phyloP scores from a whole-genome alignment of 495 filamentous ascomycete species.

The Poronia punctata region DNA sequence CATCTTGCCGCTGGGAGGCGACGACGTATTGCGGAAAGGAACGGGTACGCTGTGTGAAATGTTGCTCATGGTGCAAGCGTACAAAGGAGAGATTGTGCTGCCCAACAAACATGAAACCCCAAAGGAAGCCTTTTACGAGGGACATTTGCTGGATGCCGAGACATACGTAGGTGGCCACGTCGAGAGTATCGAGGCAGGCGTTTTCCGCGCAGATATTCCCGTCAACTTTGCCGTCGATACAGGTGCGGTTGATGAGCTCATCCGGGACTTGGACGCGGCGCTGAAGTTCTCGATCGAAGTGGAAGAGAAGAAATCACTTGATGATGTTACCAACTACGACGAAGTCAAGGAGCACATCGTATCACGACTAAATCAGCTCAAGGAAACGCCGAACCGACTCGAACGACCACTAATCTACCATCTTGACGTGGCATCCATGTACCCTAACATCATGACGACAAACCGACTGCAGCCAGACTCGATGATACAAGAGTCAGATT shows the following conservation, averaged over 20 bases:
- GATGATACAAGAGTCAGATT: slow-evolving; percentile 93
- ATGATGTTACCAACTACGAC: slow-evolving; percentile 88
- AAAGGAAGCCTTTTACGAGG: slow-evolving; percentile 92
- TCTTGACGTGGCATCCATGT: slow-evolving; percentile 98
- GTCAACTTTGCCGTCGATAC: slow-evolving; percentile 86
- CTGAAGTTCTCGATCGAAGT: slow-evolving; percentile 86
- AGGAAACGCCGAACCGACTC: slow-evolving; percentile 67
- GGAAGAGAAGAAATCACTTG: slow-evolving; percentile 88
- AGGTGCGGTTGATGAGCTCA: slow-evolving; percentile 78
- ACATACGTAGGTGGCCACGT: slow-evolving; percentile 99
- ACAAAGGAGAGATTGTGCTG: slow-evolving; percentile 81
- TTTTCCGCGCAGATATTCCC: slow-evolving; percentile 93
- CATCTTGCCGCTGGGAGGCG: slow-evolving; percentile 86
- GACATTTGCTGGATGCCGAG: slow-evolving; percentile 90
- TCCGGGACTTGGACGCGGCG: slow-evolving; percentile 82
- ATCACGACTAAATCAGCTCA: slow-evolving; percentile 64
- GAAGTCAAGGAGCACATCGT: slow-evolving; percentile 83
- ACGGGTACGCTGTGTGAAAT: slow-evolving; percentile 98
- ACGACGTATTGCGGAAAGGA: slow-evolving; percentile 89
- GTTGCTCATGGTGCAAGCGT: slow-evolving; percentile 98
- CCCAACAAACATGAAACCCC: slow-evolving; percentile 94
- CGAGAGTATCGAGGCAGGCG: slow-evolving; percentile 97
- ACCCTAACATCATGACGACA: slow-evolving; percentile 99
- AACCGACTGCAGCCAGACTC: slow-evolving; percentile 97
- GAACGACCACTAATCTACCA: slow-evolving; percentile 95